These are phyloP conservation scores for Amanita pseudoporphyria DNA, from an alignment of 768 basidiomycete species.

Conservation along the genomic window DNA sequence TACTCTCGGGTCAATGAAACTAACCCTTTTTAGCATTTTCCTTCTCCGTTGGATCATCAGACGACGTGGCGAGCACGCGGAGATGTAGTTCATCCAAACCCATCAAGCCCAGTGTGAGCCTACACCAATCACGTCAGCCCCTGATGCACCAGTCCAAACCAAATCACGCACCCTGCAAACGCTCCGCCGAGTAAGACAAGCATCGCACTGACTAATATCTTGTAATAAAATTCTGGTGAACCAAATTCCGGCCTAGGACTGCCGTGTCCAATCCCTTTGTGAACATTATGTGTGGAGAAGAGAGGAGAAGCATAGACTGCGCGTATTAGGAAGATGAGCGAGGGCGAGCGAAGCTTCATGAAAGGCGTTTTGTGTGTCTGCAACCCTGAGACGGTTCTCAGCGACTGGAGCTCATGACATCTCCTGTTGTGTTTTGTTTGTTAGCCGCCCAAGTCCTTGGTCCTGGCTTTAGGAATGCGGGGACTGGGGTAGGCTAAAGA, in stretches of 20 bases:
- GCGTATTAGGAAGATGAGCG: constrained; percentile 1
- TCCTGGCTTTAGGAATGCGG: no score
- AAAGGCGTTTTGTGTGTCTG: not conserved
- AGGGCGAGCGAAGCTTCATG: not conserved
- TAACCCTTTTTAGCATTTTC: constrained; percentile 62
- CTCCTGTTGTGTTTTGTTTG: not conserved
- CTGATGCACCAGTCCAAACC: not conserved
- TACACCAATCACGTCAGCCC: constrained; percentile 17
- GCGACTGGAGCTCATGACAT: not conserved
- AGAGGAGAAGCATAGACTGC: not conserved
- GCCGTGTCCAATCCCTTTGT: constrained; percentile 3
- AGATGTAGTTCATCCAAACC: constrained; percentile 88
- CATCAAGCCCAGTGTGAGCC: constrained; percentile 88
- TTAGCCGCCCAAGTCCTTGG: no score
- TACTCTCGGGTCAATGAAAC: not conserved
- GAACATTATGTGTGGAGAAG: not conserved
- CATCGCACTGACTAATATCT: constrained; percentile 52
- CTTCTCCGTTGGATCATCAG: constrained; percentile 62
- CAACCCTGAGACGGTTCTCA: no score
- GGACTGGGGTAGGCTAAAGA: no score
- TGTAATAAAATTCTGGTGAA: constrained; percentile 65
- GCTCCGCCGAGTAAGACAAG: constrained; percentile 84
- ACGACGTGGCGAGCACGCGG: constrained; percentile 74
- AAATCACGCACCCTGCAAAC: constrained; percentile 70
- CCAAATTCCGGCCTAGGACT: constrained; percentile 22